Percentiles rank a stretch among this genome's conserved stretches.
These are phyloP conservation scores for Quercus suber DNA, from an alignment of 306 rosid species.

Conservation along the genomic window DNA sequence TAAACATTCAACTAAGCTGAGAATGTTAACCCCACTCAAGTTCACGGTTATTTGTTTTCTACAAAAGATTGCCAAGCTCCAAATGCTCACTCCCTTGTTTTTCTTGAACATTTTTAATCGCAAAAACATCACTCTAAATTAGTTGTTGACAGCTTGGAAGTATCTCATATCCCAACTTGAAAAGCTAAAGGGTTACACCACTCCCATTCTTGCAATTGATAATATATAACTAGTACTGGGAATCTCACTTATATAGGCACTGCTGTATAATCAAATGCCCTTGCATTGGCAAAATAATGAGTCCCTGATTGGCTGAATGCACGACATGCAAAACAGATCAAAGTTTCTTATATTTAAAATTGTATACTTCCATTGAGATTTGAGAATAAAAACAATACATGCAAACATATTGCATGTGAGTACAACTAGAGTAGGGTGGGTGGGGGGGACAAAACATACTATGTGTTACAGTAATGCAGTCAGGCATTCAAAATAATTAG, in stretches of 20 bases:
- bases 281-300: background rate
- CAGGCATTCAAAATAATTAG: background rate
- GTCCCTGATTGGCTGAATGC: background rate
- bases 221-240: background rate
- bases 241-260: background rate
- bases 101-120: background rate
- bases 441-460: background rate
- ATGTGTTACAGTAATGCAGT: background rate
- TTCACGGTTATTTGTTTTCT: background rate
- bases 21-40: background rate
- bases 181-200: background rate
- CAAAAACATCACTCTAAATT: background rate
- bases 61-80: background rate
- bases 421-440: background rate
- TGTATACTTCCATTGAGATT: background rate
- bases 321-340: background rate
- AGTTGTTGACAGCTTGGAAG: background rate
- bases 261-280: background rate
- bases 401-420: background rate
- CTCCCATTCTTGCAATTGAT: background rate
- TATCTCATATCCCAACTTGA: background rate
- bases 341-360: background rate
- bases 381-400: background rate
- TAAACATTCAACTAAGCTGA: background rate
- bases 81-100: background rate